Evolutionary conservation across 495 filamentous ascomycete genomes (phyloP).

Genomic region (Penicillium lagena): DNA sequence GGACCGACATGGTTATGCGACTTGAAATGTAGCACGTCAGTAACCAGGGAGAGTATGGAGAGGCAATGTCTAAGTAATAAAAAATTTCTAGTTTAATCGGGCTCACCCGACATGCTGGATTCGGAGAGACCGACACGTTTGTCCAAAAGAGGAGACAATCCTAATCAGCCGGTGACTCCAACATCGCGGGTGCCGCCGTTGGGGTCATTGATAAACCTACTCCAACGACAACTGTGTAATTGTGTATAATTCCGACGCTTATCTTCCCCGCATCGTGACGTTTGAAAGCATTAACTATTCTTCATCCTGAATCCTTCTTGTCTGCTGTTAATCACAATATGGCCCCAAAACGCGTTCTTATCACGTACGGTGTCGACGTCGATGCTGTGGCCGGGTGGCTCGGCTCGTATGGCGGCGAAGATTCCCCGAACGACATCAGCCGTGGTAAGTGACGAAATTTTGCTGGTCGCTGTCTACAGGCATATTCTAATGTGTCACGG

Average conservation of each 20-base stretch:
- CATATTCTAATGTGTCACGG: slow-evolving; percentile 4
- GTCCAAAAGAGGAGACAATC: too few relatives aligned
- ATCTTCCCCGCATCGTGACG: slow-evolving; percentile 9
- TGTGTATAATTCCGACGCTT: background rate
- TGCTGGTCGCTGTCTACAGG: background rate
- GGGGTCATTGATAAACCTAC: too few relatives aligned
- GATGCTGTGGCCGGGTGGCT: slow-evolving; percentile 70
- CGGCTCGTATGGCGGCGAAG: slow-evolving; percentile 62
- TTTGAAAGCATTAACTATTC: background rate
- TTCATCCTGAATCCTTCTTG: background rate
- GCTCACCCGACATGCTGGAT: too few relatives aligned
- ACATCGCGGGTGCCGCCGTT: too few relatives aligned
- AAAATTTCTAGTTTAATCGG: too few relatives aligned
- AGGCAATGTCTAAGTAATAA: too few relatives aligned
- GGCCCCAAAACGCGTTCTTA: slow-evolving; percentile 46
- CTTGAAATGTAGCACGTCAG: too few relatives aligned
- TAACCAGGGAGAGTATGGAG: too few relatives aligned
- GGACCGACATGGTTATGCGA: slow-evolving; percentile 20
- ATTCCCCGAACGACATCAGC: slow-evolving; percentile 59
- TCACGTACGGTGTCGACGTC: slow-evolving; percentile 52
- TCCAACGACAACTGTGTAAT: too few relatives aligned
- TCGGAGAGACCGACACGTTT: too few relatives aligned
- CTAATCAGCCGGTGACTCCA: too few relatives aligned
- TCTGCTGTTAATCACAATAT: slow-evolving; percentile 4
- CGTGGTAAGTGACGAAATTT: slow-evolving; percentile 31